These are phyloP conservation scores for Terfezia claveryi DNA, from an alignment of 495 filamentous ascomycete species.

Conservation along the genomic window DNA sequence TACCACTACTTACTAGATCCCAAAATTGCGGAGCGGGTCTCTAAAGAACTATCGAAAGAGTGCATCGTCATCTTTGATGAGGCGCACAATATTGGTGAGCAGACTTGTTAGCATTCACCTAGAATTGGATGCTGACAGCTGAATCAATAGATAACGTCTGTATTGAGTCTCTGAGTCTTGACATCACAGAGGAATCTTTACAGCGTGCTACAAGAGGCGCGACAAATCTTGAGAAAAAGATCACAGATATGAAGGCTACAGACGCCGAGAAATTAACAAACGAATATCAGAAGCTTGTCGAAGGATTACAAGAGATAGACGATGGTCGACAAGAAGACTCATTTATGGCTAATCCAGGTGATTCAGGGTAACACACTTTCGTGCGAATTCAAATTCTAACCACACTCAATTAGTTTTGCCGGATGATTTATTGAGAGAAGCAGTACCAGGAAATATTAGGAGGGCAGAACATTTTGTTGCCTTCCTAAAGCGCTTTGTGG, in stretches of 20 bases:
- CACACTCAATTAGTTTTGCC: conserved; percentile 34
- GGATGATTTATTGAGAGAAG: conserved; percentile 71
- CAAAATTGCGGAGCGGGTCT: conserved; percentile 93
- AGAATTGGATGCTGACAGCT: background rate
- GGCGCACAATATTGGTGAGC: conserved; percentile 64
- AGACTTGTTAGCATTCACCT: background rate
- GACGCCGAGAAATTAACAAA: conserved; percentile 83
- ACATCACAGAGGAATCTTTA: conserved; percentile 84
- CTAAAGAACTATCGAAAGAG: conserved; percentile 88
- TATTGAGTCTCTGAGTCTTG: conserved; percentile 91
- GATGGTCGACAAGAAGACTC: conserved; percentile 78
- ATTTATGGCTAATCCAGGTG: conserved; percentile 83
- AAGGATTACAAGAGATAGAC: conserved; percentile 70
- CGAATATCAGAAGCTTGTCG: conserved; percentile 89
- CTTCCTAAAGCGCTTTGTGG: conserved; percentile 88
- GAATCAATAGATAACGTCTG: conserved; percentile 63
- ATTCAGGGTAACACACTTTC: background rate
- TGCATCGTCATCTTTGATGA: conserved; percentile 98
- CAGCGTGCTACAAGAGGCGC: conserved; percentile 74
- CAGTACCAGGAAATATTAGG: conserved; percentile 88
- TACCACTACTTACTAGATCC: conserved; percentile 97
- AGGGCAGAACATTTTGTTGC: conserved; percentile 90
- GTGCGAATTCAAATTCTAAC: conserved; percentile 4
- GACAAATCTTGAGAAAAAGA: conserved; percentile 69
- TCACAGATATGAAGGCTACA: conserved; percentile 74